phyloP scores from a whole-genome alignment of 2,329 filamentous ascomycete species.

The Cercospora zeae-maydis region DNA sequence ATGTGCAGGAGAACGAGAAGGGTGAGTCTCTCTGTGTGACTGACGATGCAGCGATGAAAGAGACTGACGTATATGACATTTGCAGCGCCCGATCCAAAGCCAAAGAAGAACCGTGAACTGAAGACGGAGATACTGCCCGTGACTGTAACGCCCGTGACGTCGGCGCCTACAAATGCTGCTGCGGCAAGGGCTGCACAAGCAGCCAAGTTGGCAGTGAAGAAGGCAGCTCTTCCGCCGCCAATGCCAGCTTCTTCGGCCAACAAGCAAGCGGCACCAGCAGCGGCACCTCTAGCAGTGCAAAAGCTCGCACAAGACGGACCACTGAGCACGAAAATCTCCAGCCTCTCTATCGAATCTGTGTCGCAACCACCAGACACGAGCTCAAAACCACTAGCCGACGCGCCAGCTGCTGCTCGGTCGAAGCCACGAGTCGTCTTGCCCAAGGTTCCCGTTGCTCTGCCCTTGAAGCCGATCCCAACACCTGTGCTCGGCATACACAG shows the following conservation, averaged over 20 bases:
- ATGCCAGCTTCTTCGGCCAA: neutral
- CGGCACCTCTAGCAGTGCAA: neutral
- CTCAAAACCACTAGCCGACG: neutral
- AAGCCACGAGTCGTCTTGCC: slow-evolving; percentile 10
- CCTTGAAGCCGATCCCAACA: slow-evolving; percentile 17
- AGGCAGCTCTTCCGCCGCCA: neutral
- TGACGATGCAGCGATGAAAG: neutral
- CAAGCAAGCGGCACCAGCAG: slow-evolving; percentile 5
- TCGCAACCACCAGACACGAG: neutral
- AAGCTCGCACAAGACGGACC: neutral
- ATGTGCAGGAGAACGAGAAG: slow-evolving; percentile 95
- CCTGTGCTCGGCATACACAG: slow-evolving; percentile 23
- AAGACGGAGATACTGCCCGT: slow-evolving; percentile 57
- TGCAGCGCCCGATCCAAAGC: slow-evolving; percentile 59
- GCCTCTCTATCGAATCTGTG: neutral
- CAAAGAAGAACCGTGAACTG: slow-evolving; percentile 61
- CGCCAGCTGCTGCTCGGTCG: neutral
- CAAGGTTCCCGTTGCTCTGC: slow-evolving; percentile 7
- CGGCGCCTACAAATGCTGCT: slow-evolving; percentile 14
- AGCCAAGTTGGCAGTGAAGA: slow-evolving; percentile 7
- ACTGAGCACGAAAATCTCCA: neutral
- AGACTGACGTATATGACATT: neutral
- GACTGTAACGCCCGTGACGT: slow-evolving; percentile 31
- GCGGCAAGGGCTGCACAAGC: slow-evolving; percentile 13
- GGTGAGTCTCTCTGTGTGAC: slow-evolving; percentile 51